Evolutionary conservation across 176 grass and related monocot genomes (phyloP).

Genomic region (Elaeis guineensis): DNA sequence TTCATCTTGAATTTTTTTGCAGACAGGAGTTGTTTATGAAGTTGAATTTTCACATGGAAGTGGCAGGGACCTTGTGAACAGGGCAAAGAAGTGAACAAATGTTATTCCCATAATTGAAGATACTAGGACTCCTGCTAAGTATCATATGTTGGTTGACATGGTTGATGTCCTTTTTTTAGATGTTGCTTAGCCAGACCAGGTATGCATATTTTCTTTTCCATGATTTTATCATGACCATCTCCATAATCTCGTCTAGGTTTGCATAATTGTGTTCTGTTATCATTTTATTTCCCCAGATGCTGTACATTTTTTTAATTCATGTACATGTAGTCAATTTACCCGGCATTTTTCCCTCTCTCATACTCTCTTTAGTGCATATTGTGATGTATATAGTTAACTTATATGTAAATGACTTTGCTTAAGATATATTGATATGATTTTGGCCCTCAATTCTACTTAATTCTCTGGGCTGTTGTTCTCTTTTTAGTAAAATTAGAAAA

Average conservation of each 20-base stretch:
- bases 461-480: too few species aligned
- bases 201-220: constrained; percentile 14
- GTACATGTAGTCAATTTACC: too few species aligned
- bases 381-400: too few species aligned
- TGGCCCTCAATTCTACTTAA: too few species aligned
- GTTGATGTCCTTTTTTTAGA: constrained; percentile 98
- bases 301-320: not conserved
- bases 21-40: constrained; percentile 75
- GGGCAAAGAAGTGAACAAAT: constrained; percentile 95
- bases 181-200: constrained; percentile 95
- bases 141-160: constrained; percentile 86
- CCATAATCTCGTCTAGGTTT: not conserved
- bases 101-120: constrained; percentile 95
- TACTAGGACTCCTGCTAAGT: constrained; percentile 76
- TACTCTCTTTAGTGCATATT: too few species aligned
- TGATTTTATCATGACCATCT: too few species aligned
- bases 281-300: not conserved
- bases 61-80: constrained; percentile 84
- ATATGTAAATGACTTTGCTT: too few species aligned
- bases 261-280: not conserved
- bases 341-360: too few species aligned
- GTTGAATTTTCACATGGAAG: constrained; percentile 96
- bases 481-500: too few species aligned
- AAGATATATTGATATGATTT: too few species aligned
- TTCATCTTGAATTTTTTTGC: not conserved